Base-by-base conservation (phyloP, 148 eudicot species). In the Vaccinium myrtillus region DNA sequence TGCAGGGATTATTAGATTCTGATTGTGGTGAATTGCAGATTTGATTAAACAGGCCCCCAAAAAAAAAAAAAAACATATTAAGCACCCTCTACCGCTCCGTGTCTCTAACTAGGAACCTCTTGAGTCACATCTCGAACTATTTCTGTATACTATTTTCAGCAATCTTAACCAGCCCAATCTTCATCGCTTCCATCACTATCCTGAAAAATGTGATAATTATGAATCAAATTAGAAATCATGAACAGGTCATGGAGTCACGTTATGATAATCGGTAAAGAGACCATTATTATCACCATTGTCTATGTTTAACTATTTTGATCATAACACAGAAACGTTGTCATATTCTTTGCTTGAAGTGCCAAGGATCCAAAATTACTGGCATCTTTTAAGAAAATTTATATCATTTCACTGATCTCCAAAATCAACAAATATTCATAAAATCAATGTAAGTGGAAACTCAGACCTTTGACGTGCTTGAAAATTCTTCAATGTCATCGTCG, bases 401-500 rank as follows among this genome's bases (percentile, higher is more conserved):
- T 79, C 59, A 54, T 55, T 23, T 13, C 39, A 78, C 25, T 2
- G 25, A 39, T 36, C 54, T 54, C 32, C 16, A 53, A 50, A 75
- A 10, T 3, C 23, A 53, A 59, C 3, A 6, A 73, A 73, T 19
- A 8, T 21, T 16, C 18, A 48, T 80, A 55, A 61, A 73, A 54
- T 59, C 59, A 13, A 76, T 71, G 48, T 43, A 39, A 63, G 39
- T 63, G 51, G 58, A 67, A 70, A 32, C 65, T 65, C 86, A 81
- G 23, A 94, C 95, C 94, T 92, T 85, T 14, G 91, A 88, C 84
- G 91, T 23, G 87, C 90, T 92, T 85, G 95, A 88, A 82, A 89
- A 87, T 54, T 94, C 95, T 89, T 94, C 94, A 78, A 92, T 94
- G 71, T 92, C 95, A 84, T 94, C 94, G 50, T 90, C 95, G 59